Conservation (phyloP, 805 yeast genomes). For the Blastobotrys terrestris region DNA sequence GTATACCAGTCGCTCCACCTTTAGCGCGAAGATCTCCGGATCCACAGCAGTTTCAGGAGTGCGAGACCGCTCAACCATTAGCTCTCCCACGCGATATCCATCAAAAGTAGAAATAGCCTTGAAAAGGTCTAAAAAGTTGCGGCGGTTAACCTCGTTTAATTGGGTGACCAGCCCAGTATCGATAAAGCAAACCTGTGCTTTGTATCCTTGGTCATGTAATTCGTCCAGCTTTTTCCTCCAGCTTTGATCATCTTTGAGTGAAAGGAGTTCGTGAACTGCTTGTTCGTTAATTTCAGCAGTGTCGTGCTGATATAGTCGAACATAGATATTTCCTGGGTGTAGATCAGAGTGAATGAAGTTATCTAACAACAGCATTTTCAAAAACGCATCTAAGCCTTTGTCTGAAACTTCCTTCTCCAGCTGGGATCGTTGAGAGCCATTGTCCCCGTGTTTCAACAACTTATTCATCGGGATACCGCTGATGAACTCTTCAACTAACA, state of each 20-base stretch:
- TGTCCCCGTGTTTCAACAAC: constrained; percentile 41
- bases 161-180: constrained; percentile 95
- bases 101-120: constrained; percentile 85
- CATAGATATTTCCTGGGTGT: constrained; percentile 93
- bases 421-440: constrained; percentile 32
- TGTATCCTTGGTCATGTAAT: constrained; percentile 53
- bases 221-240: constrained; percentile 44
- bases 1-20: constrained; percentile 77
- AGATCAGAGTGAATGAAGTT: constrained; percentile 95
- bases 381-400: constrained; percentile 81
- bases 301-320: constrained; percentile 46
- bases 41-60: constrained; percentile 91
- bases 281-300: constrained; percentile 20
- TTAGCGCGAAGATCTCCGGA: constrained; percentile 76
- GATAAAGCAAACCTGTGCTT: constrained; percentile 81
- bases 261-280: constrained; percentile 21
- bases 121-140: constrained; percentile 84
- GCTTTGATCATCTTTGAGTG: constrained; percentile 27
- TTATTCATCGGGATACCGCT: constrained; percentile 77
- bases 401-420: constrained; percentile 55
- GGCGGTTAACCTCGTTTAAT: constrained; percentile 65
- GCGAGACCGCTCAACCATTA: constrained; percentile 90
- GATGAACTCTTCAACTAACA: constrained; percentile 80
- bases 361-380: constrained; percentile 87
- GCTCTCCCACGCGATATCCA: constrained; percentile 90